Base-by-base conservation (phyloP, 1,284 basidiomycete genomes). In the Ceratobasidium sp. region DNA sequence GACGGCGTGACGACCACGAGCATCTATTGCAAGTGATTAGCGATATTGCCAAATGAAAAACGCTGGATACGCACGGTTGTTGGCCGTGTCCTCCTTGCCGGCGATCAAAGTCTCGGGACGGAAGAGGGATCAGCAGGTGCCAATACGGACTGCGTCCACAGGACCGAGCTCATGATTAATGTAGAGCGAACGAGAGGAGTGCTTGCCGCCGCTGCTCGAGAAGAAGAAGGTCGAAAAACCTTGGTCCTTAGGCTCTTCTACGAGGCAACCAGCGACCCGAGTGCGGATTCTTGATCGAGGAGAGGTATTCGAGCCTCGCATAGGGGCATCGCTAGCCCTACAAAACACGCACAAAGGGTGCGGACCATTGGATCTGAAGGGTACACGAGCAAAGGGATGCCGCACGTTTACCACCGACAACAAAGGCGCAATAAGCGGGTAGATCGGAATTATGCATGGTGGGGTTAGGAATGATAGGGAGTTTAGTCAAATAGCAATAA, bases 81-180 rank as follows among this genome's bases (percentile, higher is more conserved):
- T 99, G 77, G 97, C 97, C 72, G 96, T 96, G 80, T 99, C 97
- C 86, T 99, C 97, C 87, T 99, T 99, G 78, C 97, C 97, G 73
- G 92, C 94, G 82, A 99, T 93, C 87, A 99, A 91, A 75, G 96
- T 97, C 87, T 99, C 97, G 10, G 97, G 97, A 85, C 99, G 97
- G 88, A 99, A 99, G 64, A 99, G 89, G 75, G 89, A 91, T 80
- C 94, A 89, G 85, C 97, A 98, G 73, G 91, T 89, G 76, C 97
- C 97, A 72, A 89, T 93, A 83, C 94, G 93, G 80, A 99, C 96
- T 79, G 96, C 96, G 80, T 98, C 96, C 79, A 98, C 91, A 76
- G 91, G 96, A 80, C 95, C 93, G 71, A 96, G 96, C 84, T 98
- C 96, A 76, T 98, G 87, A 84, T 98, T 96, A 78, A 96, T 91